Conservation (phyloP, 495 filamentous ascomycete genomes). For the Aspergillus homomorphus region DNA sequence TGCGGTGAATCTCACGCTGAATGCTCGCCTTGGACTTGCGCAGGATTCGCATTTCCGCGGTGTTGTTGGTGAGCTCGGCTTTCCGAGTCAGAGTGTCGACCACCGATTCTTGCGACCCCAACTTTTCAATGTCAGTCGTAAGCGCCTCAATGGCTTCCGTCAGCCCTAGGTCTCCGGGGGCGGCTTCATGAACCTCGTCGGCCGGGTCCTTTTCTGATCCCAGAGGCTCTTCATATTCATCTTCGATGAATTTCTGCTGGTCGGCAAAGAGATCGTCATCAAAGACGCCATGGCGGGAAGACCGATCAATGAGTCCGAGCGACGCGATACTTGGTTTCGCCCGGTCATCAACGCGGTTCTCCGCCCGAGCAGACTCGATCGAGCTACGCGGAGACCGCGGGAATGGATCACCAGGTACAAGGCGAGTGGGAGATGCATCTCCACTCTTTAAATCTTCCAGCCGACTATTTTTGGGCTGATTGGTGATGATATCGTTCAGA, state of each 20-base stretch:
- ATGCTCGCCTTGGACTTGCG: conserved; percentile 92
- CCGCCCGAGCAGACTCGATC: conserved; percentile 48
- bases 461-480: conserved; percentile 62
- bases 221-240: conserved; percentile 76
- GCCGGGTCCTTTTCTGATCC: conserved; percentile 57
- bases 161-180: conserved; percentile 89
- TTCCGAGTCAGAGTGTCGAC: conserved; percentile 89
- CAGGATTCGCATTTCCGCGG: conserved; percentile 85
- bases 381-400: conserved; percentile 54
- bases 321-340: conserved; percentile 85
- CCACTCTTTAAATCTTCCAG: conserved; percentile 60
- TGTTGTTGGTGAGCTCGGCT: conserved; percentile 95
- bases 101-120: conserved; percentile 83
- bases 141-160: conserved; percentile 87
- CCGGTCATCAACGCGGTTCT: conserved; percentile 45
- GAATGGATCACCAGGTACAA: conserved; percentile 44
- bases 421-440: conserved; percentile 43
- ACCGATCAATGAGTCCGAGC: conserved; percentile 79
- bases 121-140: conserved; percentile 83
- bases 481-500: conserved; percentile 90
- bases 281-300: conserved; percentile 82
- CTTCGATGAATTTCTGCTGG: conserved; percentile 79
- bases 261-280: conserved; percentile 93
- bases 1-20: conserved; percentile 85
- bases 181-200: conserved; percentile 90